These are phyloP conservation scores for Hemisphaericaspora xylofermentans DNA, from an alignment of 1,139 yeast genomes.

Conservation along the genomic window DNA sequence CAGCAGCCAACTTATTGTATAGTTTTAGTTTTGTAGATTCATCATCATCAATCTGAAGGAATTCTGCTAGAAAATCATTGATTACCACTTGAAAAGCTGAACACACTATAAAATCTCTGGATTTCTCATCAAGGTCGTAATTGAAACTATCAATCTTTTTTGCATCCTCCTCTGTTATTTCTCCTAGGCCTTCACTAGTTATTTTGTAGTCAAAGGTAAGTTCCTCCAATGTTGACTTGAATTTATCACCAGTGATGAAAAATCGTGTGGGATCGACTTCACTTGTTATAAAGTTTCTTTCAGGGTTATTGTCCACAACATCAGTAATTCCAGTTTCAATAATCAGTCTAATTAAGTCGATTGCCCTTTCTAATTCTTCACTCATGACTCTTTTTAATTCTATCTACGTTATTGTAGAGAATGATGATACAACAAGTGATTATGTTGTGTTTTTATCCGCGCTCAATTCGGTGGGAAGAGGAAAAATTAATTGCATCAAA, in stretches of 20 bases:
- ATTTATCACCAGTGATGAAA: conserved; percentile 1
- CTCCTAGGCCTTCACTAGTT: conserved; percentile 18
- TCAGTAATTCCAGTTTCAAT: not conserved
- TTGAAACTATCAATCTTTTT: conserved; percentile 20
- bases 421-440: too few species aligned
- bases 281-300: conserved; percentile 5
- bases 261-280: conserved; percentile 5
- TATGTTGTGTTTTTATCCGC: too few species aligned
- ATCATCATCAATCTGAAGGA: conserved; percentile 5
- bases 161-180: conserved; percentile 41
- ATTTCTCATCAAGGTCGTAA: conserved; percentile 17
- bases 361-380: not conserved
- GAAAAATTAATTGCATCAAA: too few species aligned
- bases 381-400: not conserved
- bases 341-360: not conserved
- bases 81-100: conserved; percentile 21
- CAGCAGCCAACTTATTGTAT: conserved; percentile 20
- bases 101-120: conserved; percentile 19
- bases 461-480: too few species aligned
- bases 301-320: conserved; percentile 1
- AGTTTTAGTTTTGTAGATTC: conserved; percentile 1
- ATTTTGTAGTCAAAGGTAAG: conserved; percentile 4
- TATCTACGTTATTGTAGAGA: too few species aligned
- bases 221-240: conserved; percentile 5
- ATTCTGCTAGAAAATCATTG: conserved; percentile 9